These are phyloP conservation scores for Handroanthus guayacan DNA, from an alignment of 257 asterid genomes.

Conservation along the genomic window DNA sequence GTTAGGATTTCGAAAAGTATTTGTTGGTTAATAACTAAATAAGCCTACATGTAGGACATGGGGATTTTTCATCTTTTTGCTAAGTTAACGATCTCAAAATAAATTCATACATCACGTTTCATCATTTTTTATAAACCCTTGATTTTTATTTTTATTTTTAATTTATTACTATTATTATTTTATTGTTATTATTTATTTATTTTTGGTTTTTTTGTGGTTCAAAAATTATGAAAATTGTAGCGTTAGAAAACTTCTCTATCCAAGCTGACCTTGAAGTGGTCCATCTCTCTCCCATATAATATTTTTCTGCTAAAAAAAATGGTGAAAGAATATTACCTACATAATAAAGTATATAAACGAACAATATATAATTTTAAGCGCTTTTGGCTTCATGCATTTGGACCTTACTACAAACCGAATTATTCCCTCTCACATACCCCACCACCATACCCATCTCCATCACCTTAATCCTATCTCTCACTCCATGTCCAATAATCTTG, in stretches of 20 bases:
- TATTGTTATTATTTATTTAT: no score
- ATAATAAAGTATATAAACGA: conserved; percentile 38
- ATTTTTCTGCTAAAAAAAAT: conserved; percentile 6
- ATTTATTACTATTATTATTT: no score
- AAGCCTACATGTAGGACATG: no score
- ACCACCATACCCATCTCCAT: conserved; percentile 30
- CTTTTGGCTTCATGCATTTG: conserved; percentile 77
- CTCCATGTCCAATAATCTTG: background rate
- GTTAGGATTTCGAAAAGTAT: no score
- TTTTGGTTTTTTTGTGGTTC: conserved; percentile 4
- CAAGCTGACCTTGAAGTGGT: conserved; percentile 33
- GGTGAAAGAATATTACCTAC: conserved; percentile 29
- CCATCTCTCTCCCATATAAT: conserved; percentile 32
- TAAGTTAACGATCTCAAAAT: background rate
- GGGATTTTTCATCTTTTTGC: no score
- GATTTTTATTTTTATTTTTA: background rate
- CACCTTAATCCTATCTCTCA: conserved; percentile 16
- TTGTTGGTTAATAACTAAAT: no score
- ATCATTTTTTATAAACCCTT: background rate
- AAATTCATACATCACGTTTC: background rate
- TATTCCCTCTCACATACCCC: conserved; percentile 52
- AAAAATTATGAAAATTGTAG: conserved; percentile 17
- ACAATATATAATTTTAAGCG: conserved; percentile 46
- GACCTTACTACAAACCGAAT: conserved; percentile 64
- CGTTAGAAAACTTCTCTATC: background rate